These are phyloP conservation scores for Baorangia bicolor DNA, from an alignment of 768 basidiomycete species.

Conservation along the genomic window DNA sequence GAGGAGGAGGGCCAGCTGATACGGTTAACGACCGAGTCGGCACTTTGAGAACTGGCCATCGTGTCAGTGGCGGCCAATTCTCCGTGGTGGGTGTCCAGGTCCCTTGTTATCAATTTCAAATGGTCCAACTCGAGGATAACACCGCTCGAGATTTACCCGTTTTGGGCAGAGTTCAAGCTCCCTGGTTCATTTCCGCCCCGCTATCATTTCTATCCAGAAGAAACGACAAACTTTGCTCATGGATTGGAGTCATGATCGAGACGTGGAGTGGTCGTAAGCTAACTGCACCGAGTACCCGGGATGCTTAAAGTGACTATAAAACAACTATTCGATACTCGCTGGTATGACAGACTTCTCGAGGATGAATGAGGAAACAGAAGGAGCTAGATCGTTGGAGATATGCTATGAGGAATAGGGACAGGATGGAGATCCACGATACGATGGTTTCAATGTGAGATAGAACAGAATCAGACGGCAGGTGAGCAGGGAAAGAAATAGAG, in stretches of 20 bases:
- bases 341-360: conserved; percentile 2
- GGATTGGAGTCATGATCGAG: conserved; percentile 19
- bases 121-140: conserved; percentile 4
- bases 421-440: conserved; percentile 15
- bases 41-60: conserved; percentile 1
- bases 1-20: background rate
- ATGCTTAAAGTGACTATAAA: conserved; percentile 15
- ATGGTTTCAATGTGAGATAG: conserved; percentile 12
- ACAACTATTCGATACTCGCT: conserved; percentile 19
- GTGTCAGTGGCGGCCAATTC: background rate
- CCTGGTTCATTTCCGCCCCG: conserved; percentile 15
- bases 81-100: background rate
- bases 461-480: conserved; percentile 9
- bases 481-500: conserved; percentile 1
- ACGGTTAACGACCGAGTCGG: background rate
- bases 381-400: conserved; percentile 7
- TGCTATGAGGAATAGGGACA: conserved; percentile 11
- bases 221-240: background rate
- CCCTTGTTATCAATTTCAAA: conserved; percentile 29
- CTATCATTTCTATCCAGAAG: background rate
- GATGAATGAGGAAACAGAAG: background rate
- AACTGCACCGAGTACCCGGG: conserved; percentile 17
- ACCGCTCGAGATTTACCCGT: background rate
- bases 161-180: background rate
- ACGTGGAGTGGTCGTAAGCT: conserved; percentile 23